Base-by-base conservation (phyloP, 495 filamentous ascomycete species). In the Penicillium pulvis region DNA sequence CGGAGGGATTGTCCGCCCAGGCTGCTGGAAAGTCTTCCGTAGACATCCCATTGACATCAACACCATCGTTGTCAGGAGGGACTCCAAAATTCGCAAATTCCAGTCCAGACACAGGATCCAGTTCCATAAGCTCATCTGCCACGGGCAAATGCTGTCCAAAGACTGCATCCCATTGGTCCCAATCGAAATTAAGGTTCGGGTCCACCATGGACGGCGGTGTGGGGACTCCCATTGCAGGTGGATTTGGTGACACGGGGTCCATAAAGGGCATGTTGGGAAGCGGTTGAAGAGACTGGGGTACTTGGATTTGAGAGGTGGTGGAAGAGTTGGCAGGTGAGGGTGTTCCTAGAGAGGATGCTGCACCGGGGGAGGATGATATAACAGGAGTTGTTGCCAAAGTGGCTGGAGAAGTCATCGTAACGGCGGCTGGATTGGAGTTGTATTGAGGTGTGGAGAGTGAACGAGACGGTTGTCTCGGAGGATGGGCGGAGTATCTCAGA, bases 151-250 rank as follows among this genome's bases (percentile, higher is more conserved):
- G 75, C 53, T 80, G 77, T 2, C 77, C 77, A 44, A 80, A 80
- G 8, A 80, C 77, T 23, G 77, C 77, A 47, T 80, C 77, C 77
- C 77, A 80, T 62, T 80, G 77, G 50, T 80, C 77, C 77, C 77
- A 80, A 51, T 80, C 77, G 56, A 80, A 80, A 47, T 75, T 71
- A 26, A 78, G 54, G 47, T 77, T 78, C 5, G 77, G 73, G 23
- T 78, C 77, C 19, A 77, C 63, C 75, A 78, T 76, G 6, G 73
- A 77, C 0, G 77, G 75, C 1, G 75, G 77, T 17, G 75, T 77
- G 48, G 75, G 67, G 36, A 69, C 67, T 14, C 56, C 59, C 41
- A 63, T 63, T 19, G 60, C 53, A 0, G 62, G 55, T 3, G 52
- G 41, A 45, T 64, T 63, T 1, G 68, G 67, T 17, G 68, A 68